Conservation (phyloP, 768 basidiomycete species). For the Pulveroboletus sp. region DNA sequence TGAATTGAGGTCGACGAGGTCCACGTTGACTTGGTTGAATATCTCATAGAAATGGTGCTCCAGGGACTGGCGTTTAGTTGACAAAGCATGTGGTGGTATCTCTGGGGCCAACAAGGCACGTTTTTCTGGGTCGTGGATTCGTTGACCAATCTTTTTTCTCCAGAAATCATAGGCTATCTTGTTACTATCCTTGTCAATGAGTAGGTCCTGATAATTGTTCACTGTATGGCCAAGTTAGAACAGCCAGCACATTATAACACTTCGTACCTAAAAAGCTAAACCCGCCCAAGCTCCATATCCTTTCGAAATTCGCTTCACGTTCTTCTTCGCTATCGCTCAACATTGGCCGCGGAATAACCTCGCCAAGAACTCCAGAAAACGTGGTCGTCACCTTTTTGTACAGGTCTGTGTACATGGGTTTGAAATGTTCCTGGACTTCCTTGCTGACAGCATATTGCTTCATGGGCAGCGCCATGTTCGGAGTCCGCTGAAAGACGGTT, state of each 20-base stretch:
- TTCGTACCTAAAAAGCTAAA: slow-evolving; percentile 6
- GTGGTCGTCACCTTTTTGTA: slow-evolving; percentile 3
- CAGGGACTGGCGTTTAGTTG: slow-evolving; percentile 7
- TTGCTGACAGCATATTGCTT: slow-evolving; percentile 2
- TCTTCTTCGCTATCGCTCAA: slow-evolving; percentile 3
- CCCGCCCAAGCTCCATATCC: slow-evolving; percentile 5
- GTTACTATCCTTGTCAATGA: slow-evolving; percentile 3
- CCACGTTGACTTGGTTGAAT: slow-evolving; percentile 8
- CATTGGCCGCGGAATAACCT: slow-evolving; percentile 11
- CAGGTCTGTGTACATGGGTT: slow-evolving; percentile 4
- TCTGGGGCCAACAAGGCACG: slow-evolving; percentile 8
- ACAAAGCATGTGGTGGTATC: slow-evolving; percentile 4
- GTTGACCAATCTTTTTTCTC: slow-evolving; percentile 10
- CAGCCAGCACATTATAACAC: background rate
- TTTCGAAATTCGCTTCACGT: slow-evolving; percentile 5
- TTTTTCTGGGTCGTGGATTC: slow-evolving; percentile 7
- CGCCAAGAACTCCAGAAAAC: background rate
- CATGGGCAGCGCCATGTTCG: slow-evolving; percentile 10
- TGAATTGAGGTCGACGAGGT: slow-evolving; percentile 9
- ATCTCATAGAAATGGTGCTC: slow-evolving; percentile 11
- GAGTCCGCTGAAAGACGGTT: slow-evolving; percentile 12
- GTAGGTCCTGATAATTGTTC: slow-evolving; percentile 1
- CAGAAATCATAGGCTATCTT: slow-evolving; percentile 7
- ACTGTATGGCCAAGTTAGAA: background rate
- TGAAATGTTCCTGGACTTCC: slow-evolving; percentile 9